Conservation (phyloP, 805 yeast genomes). For the Yamadazyma insecticola region DNA sequence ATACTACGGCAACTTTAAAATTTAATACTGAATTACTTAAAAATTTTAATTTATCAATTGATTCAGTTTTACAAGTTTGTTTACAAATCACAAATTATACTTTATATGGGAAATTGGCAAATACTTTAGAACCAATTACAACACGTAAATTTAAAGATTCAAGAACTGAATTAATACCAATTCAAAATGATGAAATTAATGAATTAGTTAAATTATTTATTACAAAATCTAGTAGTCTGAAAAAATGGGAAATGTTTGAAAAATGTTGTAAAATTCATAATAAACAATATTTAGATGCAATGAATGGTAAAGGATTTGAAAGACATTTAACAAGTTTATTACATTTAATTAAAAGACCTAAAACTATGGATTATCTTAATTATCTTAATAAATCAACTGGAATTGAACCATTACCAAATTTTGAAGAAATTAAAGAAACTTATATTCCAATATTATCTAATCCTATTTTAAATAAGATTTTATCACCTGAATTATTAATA, state of each 20-base stretch:
- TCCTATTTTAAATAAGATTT: constrained; percentile 28
- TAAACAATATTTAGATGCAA: constrained; percentile 44
- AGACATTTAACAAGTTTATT: constrained; percentile 65
- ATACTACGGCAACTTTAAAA: constrained; percentile 37
- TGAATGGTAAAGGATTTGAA: constrained; percentile 66
- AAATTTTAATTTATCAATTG: constrained; percentile 41
- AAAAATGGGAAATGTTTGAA: constrained; percentile 48
- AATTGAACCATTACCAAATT: constrained; percentile 27
- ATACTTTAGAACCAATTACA: constrained; percentile 55
- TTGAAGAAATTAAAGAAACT: constrained; percentile 7
- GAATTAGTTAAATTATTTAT: constrained; percentile 60
- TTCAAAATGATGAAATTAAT: constrained; percentile 52
- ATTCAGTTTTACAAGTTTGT: constrained; percentile 48
- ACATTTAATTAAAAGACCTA: constrained; percentile 47
- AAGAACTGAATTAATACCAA: constrained; percentile 64
- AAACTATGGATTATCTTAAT: constrained; percentile 33
- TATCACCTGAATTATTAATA: constrained; percentile 43
- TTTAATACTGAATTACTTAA: constrained; percentile 31
- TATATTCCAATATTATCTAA: constrained; percentile 31
- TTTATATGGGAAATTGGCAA: constrained; percentile 46
- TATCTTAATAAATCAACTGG: constrained; percentile 35
- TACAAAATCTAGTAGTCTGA: constrained; percentile 43
- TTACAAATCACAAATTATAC: constrained; percentile 54
- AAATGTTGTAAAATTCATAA: constrained; percentile 52
- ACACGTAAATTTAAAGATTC: constrained; percentile 65